Evolutionary conservation across 148 eudicot genomes (phyloP).

Genomic region (Simmondsia chinensis): DNA sequence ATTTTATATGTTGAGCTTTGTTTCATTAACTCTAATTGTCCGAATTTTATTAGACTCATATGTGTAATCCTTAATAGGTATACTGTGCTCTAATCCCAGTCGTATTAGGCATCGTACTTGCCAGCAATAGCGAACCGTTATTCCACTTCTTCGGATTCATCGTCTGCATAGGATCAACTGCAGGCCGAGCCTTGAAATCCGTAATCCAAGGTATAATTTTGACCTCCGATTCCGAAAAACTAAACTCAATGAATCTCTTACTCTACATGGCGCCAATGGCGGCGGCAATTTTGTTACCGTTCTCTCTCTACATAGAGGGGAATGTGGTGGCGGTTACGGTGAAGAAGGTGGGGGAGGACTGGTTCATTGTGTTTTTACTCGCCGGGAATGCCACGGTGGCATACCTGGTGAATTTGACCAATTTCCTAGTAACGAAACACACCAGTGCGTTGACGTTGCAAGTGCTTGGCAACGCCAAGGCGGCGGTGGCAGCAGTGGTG

Average conservation of each 20-base stretch:
- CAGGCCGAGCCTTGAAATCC: constrained; percentile 74
- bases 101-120: constrained; percentile 70
- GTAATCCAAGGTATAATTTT: constrained; percentile 65
- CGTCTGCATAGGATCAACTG: constrained; percentile 68
- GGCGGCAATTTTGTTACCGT: constrained; percentile 53
- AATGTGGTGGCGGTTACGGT: constrained; percentile 54
- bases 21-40: no score
- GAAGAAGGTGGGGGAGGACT: constrained; percentile 39
- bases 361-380: constrained; percentile 56
- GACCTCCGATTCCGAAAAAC: constrained; percentile 55
- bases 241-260: constrained; percentile 74
- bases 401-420: constrained; percentile 68
- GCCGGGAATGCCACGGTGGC: constrained; percentile 77
- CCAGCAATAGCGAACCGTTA: constrained; percentile 69
- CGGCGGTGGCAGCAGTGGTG: constrained; percentile 84
- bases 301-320: constrained; percentile 64
- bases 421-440: constrained; percentile 84
- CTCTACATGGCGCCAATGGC: constrained; percentile 96
- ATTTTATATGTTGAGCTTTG: no score
- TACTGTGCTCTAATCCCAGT: constrained; percentile 61
- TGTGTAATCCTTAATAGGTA: no score
- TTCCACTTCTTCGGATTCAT: constrained; percentile 67
- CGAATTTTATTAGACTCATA: no score
- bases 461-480: constrained; percentile 86
- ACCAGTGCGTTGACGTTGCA: constrained; percentile 82